phyloP scores from a whole-genome alignment of 257 asterid species.

The Solanum arcanum region DNA sequence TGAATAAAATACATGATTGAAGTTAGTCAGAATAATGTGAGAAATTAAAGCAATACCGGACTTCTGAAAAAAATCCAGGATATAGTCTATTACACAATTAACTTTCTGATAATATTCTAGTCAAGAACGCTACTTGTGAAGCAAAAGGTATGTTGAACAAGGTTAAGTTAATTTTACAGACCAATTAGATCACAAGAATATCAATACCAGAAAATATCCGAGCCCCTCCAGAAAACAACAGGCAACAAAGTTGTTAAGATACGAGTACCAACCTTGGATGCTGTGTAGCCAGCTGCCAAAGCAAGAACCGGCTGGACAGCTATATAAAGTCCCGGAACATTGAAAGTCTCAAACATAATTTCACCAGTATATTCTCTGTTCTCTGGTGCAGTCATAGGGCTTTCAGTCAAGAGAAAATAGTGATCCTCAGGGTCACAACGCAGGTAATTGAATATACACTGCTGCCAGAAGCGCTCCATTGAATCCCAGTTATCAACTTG shows the following conservation, averaged over 20 bases:
- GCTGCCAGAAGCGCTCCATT: slow-evolving; percentile 99
- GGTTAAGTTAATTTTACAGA: not conserved
- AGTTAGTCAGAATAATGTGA: not conserved
- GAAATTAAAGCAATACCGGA: not conserved
- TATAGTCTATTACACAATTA: not conserved
- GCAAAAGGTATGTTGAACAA: not conserved
- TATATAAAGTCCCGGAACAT: slow-evolving; percentile 84
- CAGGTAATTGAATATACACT: slow-evolving; percentile 69
- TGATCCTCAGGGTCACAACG: slow-evolving; percentile 98
- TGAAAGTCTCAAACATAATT: slow-evolving; percentile 94
- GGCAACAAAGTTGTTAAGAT: not conserved
- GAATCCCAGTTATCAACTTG: slow-evolving; percentile 95
- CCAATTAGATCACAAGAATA: not conserved
- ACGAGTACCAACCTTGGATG: slow-evolving; percentile 65
- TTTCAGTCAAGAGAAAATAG: slow-evolving; percentile 84
- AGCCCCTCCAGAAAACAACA: not conserved
- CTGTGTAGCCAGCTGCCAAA: slow-evolving; percentile 93
- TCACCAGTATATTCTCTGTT: slow-evolving; percentile 87
- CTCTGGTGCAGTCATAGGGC: slow-evolving; percentile 96
- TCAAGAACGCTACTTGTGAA: not conserved
- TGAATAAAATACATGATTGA: not conserved
- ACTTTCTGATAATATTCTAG: not conserved
- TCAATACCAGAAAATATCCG: not conserved
- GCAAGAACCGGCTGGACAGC: slow-evolving; percentile 99
- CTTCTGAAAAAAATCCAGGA: not conserved